A percentile compares a stretch with the other conserved stretches of the same genome.
phyloP scores from a whole-genome alignment of 805 yeast genomes.

The Ogataea salicorniae region DNA sequence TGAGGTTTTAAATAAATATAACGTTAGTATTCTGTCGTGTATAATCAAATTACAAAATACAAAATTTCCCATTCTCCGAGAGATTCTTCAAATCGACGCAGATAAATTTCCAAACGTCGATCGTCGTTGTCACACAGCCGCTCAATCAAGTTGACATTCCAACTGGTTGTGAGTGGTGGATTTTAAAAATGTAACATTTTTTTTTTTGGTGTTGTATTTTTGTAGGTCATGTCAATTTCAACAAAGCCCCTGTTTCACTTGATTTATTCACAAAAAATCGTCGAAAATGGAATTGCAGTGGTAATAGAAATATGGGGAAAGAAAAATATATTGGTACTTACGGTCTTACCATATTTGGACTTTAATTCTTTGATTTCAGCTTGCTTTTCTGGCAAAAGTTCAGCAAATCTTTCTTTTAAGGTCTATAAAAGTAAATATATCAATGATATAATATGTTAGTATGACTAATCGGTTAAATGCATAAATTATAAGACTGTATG shows the following conservation, averaged over 20 bases:
- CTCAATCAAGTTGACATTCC: background rate
- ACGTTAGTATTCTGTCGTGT: background rate
- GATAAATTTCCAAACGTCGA: background rate
- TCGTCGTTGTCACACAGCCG: no score
- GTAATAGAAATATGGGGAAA: no score
- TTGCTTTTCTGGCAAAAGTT: slow-evolving; percentile 83
- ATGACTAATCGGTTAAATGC: background rate
- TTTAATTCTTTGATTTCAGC: slow-evolving; percentile 89
- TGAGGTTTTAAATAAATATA: background rate
- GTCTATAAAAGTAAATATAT: slow-evolving; percentile 40
- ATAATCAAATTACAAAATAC: background rate
- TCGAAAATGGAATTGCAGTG: no score
- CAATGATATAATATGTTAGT: slow-evolving; percentile 1
- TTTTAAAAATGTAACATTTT: no score
- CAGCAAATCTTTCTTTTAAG: slow-evolving; percentile 91
- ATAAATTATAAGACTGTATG: no score
- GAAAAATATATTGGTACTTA: slow-evolving; percentile 29
- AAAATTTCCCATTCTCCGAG: background rate
- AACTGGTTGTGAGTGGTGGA: background rate
- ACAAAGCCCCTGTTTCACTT: background rate
- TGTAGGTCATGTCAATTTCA: background rate
- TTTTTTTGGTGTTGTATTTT: no score
- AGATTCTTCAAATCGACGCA: background rate
- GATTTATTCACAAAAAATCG: no score
- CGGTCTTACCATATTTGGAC: slow-evolving; percentile 83